A percentile compares a stretch with the other conserved stretches of the same genome.
phyloP scores from a whole-genome alignment of 352 stramenopile species.

The Pythium guiyangense region DNA sequence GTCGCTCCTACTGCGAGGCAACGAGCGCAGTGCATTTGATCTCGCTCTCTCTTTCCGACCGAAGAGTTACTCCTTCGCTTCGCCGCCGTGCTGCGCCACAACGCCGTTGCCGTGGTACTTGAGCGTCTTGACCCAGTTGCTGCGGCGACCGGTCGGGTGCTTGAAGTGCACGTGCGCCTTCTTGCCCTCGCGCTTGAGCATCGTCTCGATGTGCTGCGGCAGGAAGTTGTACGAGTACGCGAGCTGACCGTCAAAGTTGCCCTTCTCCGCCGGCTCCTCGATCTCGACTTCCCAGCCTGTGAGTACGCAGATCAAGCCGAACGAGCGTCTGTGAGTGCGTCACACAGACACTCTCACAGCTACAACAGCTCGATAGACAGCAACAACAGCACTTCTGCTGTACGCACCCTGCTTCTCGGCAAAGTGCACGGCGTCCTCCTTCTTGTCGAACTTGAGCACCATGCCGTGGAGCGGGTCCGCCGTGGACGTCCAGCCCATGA shows the following conservation, averaged over 20 bases:
- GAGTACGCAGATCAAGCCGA: too few species aligned
- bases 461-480: slow-evolving; percentile 85
- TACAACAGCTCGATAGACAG: background rate
- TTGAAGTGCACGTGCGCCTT: slow-evolving; percentile 72
- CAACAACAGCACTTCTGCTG: background rate
- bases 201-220: slow-evolving; percentile 59
- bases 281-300: slow-evolving; percentile 81
- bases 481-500: slow-evolving; percentile 93
- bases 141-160: slow-evolving; percentile 67
- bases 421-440: slow-evolving; percentile 76
- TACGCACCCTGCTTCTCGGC: slow-evolving; percentile 65
- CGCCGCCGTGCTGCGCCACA: slow-evolving; percentile 73
- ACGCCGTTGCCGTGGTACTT: slow-evolving; percentile 84
- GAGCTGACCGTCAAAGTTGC: slow-evolving; percentile 74
- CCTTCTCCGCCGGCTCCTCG: slow-evolving; percentile 61
- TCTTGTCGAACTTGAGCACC: slow-evolving; percentile 86
- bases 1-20: too few species aligned
- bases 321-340: background rate
- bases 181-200: slow-evolving; percentile 80
- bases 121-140: slow-evolving; percentile 87
- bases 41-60: too few species aligned
- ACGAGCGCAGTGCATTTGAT: too few species aligned
- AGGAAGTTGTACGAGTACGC: slow-evolving; percentile 88
- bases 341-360: background rate
- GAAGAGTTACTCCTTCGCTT: slow-evolving; percentile 54